Evolutionary conservation across 345 rosid species (phyloP), one percentile per base, ranked within the genome.

Genomic region (Pistacia integerrima): DNA sequence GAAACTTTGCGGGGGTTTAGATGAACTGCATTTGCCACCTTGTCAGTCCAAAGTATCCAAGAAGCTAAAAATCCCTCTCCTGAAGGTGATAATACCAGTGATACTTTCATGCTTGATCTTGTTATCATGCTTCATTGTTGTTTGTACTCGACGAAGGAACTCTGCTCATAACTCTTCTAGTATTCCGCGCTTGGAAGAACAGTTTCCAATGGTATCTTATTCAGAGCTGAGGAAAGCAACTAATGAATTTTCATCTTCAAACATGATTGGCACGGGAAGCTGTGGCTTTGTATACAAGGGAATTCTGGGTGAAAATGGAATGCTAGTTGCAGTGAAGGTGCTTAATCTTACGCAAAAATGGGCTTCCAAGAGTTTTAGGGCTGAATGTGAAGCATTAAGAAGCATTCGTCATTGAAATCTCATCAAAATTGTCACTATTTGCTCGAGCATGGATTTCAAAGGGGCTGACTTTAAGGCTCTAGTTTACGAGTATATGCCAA

Each of bases 401-500:
- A 75, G 18, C 36, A 64, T 56, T 7, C 51, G 69, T 52, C 82
- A 76, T 54, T 13, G 80, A 8, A 78, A 82, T 76, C 77, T 82
- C 13, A 2, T 82, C 8, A 76, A 72, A 67, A 56, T 75, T 13
- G 17, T 76, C 33, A 60, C 77, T 28, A 68, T 61, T 6, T 82
- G 85, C 75, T 82, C 73, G 8, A 76, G 69, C 68, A 10, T 82
- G 1, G 82, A 79, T 59, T 69, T 5, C 33, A 7, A 62, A 16
- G 77, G 80, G 36, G 35, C 63, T 18, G 73, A 67, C 48, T 82
- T 82, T 51, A 82, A 79, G 57, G 79, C 80, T 66, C 22, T 78
- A 4, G 55, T 78, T 13, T 79, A 65, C 54, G 63, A 82, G 56
- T 82, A 65, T 51, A 75, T 82, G 85, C 61, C 20, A 1, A 82